Conservation (phyloP, 2,329 filamentous ascomycete genomes). For the Hirsutella thompsonii region DNA sequence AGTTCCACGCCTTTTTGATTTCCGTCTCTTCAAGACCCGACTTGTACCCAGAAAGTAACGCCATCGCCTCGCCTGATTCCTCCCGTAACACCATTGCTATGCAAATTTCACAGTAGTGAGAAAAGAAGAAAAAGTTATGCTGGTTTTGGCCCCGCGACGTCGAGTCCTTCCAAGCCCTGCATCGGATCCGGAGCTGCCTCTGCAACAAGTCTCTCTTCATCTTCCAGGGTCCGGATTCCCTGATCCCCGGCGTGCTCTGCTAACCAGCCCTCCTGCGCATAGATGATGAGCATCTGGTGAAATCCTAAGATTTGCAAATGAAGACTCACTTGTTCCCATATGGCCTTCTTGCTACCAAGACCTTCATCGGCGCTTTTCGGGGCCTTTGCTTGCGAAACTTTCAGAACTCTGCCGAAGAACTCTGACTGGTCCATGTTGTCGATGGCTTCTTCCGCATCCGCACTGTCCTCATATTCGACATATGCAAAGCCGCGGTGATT, state of each 20-base stretch:
- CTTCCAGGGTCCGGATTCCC: slow-evolving; percentile 34
- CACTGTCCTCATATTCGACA: slow-evolving; percentile 78
- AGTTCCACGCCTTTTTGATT: not conserved
- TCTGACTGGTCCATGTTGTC: slow-evolving; percentile 99
- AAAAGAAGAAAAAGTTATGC: slow-evolving; percentile 33
- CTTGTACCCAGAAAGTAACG: not conserved
- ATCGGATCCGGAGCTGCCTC: slow-evolving; percentile 67
- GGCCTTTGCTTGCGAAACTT: slow-evolving; percentile 81
- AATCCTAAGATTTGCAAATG: not conserved
- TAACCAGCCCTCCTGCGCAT: slow-evolving; percentile 73
- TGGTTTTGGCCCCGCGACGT: slow-evolving; percentile 83
- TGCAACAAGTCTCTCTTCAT: slow-evolving; percentile 19
- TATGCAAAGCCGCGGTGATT: slow-evolving; percentile 90
- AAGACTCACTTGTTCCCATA: slow-evolving; percentile 83
- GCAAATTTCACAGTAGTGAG: slow-evolving; percentile 16
- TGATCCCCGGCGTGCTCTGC: slow-evolving; percentile 80
- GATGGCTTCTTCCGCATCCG: slow-evolving; percentile 87
- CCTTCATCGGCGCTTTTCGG: slow-evolving; percentile 83
- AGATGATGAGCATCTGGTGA: too few species aligned
- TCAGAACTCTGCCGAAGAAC: slow-evolving; percentile 83
- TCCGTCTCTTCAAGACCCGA: not conserved
- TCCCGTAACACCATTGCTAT: slow-evolving; percentile 34
- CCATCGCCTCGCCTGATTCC: slow-evolving; percentile 1
- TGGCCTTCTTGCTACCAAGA: slow-evolving; percentile 79
- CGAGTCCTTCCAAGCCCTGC: slow-evolving; percentile 86